Evolutionary conservation across 2,329 filamentous ascomycete genomes (phyloP), one percentile per base, ranked within the genome.

Genomic region (Trichoderma sp.): DNA sequence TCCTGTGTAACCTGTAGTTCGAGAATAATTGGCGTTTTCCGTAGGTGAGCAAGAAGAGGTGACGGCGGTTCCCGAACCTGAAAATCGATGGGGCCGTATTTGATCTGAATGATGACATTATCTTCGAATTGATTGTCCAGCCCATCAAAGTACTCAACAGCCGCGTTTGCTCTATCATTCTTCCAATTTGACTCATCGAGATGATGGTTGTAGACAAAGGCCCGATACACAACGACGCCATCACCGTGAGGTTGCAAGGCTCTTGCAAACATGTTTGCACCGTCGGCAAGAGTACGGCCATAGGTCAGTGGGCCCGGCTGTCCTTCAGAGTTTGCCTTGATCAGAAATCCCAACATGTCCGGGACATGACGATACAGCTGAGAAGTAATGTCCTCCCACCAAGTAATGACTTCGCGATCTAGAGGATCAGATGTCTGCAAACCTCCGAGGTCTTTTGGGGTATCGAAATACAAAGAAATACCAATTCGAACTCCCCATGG

Each of bases 401-500:
- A 57, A 33, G 19, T 8, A 57, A 57, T 57, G 5, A 57, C 55
- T 2, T 24, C 19, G 55, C 29, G 31, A 35, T 57, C 55, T 10
- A 57, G n/a, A 35, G 55, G 55, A 57, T 57, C 55, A 33, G 55
- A 57, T 24, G 55, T 57, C 8, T 33, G 55, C 29, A 57, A 35
- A 16, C 55, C 55, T 57, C 55, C 55, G 29, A 57, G 55, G 31
- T 31, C 55, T 11, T 57, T 35, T 21, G 55, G 55, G 8, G 55
- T 57, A 24, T 57, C 55, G 21, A 57, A 57, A 35, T 57, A 35
- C 31, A 57, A 31, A 57, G 55, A 57, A n/a, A 57, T 33, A 31
- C 55, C 55, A 57, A 57, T 57, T 57, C 55, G 29, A 35, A 57
- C 55, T 57, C 55, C 55, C 55, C 55, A 57, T 24, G 55, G 55